These are phyloP conservation scores for Dipodascopsis uninucleata DNA, from an alignment of 805 yeast species.

Conservation along the genomic window DNA sequence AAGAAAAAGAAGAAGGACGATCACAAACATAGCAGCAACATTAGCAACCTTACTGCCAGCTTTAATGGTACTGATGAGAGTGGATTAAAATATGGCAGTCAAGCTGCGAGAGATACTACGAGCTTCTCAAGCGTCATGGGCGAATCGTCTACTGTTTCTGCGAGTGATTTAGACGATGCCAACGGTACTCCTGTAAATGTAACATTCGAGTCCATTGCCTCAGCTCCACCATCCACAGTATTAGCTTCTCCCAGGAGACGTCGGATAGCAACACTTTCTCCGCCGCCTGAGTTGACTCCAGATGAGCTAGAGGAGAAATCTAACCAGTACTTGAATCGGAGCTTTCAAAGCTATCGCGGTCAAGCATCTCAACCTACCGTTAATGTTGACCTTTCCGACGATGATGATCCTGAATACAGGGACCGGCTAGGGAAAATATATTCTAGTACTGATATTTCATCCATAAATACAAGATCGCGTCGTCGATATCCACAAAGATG, in stretches of 20 bases:
- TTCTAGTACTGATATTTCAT: background rate
- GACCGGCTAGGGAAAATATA: no score
- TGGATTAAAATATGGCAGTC: no score
- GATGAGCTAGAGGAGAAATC: constrained; percentile 6
- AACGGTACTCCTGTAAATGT: background rate
- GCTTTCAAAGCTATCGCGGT: background rate
- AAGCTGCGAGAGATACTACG: no score
- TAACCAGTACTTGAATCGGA: background rate
- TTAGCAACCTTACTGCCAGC: no score
- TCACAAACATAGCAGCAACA: no score
- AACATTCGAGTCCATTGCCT: background rate
- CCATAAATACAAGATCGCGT: constrained; percentile 1
- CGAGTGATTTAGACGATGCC: background rate
- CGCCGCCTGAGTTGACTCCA: constrained; percentile 14
- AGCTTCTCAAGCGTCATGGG: no score
- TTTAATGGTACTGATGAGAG: no score
- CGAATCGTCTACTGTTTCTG: background rate
- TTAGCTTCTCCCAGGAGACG: background rate
- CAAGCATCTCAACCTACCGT: no score
- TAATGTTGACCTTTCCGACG: background rate
- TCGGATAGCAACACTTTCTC: constrained; percentile 13
- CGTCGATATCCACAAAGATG: background rate
- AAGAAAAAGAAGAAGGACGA: no score
- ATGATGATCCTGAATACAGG: no score
- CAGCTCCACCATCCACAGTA: background rate